Percentiles rank a stretch among this genome's conserved stretches.
Evolutionary conservation across 2,329 filamentous ascomycete species (phyloP).

Genomic region (Colletotrichum sp.): DNA sequence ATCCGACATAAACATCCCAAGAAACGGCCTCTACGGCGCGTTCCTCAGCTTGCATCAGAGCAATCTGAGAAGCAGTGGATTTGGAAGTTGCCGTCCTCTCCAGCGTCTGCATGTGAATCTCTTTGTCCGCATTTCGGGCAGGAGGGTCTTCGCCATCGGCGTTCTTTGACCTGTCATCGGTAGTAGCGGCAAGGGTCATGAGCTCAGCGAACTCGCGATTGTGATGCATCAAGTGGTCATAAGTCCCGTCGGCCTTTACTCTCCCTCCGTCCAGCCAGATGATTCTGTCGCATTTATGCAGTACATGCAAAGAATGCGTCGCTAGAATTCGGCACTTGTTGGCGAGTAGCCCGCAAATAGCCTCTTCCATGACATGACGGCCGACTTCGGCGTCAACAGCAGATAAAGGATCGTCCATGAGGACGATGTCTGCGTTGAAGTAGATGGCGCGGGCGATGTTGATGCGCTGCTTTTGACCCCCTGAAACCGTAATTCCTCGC

Average conservation of each 20-base stretch:
- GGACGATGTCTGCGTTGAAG: conserved; percentile 69
- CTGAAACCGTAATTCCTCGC: conserved; percentile 91
- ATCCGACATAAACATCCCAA: conserved; percentile 79
- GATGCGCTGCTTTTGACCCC: conserved; percentile 91
- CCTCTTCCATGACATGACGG: conserved; percentile 86
- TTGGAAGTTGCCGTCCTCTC: conserved; percentile 55
- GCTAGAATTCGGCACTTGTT: conserved; percentile 90
- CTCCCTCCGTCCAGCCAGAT: conserved; percentile 88
- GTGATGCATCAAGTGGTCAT: conserved; percentile 81
- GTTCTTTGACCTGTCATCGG: background rate
- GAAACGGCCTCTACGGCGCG: conserved; percentile 77
- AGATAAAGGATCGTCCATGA: conserved; percentile 73
- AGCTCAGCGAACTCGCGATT: conserved; percentile 78
- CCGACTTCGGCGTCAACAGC: conserved; percentile 74
- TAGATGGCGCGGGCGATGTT: conserved; percentile 87
- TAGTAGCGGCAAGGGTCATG: conserved; percentile 68
- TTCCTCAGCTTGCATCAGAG: conserved; percentile 75
- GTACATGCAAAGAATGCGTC: conserved; percentile 91
- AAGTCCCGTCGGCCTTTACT: conserved; percentile 86
- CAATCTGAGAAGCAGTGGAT: background rate
- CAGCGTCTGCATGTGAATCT: conserved; percentile 55
- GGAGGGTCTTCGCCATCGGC: conserved; percentile 9
- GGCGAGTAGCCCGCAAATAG: conserved; percentile 85
- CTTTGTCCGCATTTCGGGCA: conserved; percentile 33
- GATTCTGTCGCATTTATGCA: conserved; percentile 88